Percentiles rank a stretch among this genome's conserved stretches.
These are phyloP conservation scores for Malassezia furfur DNA, from an alignment of 1,284 basidiomycete species.

Conservation along the genomic window DNA sequence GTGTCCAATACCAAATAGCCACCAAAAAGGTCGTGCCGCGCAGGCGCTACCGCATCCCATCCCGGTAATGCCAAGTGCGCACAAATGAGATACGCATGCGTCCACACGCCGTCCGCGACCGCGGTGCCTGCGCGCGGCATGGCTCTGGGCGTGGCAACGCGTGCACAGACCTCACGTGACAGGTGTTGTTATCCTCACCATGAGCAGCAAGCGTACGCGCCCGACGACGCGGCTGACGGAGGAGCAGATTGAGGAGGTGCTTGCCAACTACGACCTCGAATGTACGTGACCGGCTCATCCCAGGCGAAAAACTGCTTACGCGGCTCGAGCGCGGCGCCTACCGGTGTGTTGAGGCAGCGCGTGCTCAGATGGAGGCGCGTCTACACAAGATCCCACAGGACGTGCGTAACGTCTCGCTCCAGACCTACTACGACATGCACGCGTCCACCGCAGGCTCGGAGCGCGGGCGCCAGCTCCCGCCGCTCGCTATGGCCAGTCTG, in stretches of 20 bases:
- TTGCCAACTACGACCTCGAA: constrained; percentile 16
- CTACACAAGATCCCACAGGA: constrained; percentile 12
- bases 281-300: constrained; percentile 7
- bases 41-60: background rate
- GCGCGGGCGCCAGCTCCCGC: constrained; percentile 15
- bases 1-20: too few relatives aligned
- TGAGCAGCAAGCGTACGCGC: constrained; percentile 8
- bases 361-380: constrained; percentile 17
- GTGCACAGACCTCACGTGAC: background rate
- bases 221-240: background rate
- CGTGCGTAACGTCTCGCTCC: constrained; percentile 11
- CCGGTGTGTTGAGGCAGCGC: constrained; percentile 9
- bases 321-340: constrained; percentile 12
- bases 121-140: background rate
- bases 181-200: constrained; percentile 6
- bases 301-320: constrained; percentile 12
- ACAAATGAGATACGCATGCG: background rate
- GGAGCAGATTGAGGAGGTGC: constrained; percentile 14
- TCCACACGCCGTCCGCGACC: background rate
- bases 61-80: background rate
- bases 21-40: too few relatives aligned
- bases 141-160: too few relatives aligned
- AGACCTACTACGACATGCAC: constrained; percentile 20
- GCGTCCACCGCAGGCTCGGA: constrained; percentile 10
- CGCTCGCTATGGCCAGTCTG: constrained; percentile 14